Conservation (phyloP, 2,329 filamentous ascomycete genomes). For the Xylaria sp. region DNA sequence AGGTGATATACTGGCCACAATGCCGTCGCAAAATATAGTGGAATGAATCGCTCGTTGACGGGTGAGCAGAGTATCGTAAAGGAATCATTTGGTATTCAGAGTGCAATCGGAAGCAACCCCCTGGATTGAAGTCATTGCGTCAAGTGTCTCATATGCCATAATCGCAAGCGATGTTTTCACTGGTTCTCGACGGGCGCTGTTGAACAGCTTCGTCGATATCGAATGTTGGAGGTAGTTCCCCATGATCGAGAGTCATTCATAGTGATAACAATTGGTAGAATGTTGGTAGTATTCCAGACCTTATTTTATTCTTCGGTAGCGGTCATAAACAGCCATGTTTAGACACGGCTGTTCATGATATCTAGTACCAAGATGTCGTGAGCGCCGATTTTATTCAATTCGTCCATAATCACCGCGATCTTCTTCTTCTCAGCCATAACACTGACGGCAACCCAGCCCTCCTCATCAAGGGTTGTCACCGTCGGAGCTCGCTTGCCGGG, state of each 20-base stretch:
- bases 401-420: slow-evolving; percentile 83
- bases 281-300: background rate
- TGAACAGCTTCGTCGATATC: no score
- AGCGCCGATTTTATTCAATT: slow-evolving; percentile 68
- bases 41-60: no score
- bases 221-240: background rate
- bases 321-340: background rate
- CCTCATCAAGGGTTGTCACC: slow-evolving; percentile 79
- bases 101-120: background rate
- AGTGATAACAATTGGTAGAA: background rate
- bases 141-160: background rate
- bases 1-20: no score
- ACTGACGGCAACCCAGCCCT: slow-evolving; percentile 90
- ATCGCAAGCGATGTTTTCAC: no score
- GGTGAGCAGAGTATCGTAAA: no score
- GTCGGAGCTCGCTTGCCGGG: slow-evolving; percentile 93
- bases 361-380: slow-evolving; percentile 80
- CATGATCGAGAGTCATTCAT: background rate
- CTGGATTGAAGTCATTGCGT: background rate
- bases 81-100: background rate
- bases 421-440: slow-evolving; percentile 88
- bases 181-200: no score
- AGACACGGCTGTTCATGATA: slow-evolving; percentile 62
- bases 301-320: background rate
- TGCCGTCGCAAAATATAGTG: no score